Conservation (phyloP, 1,284 basidiomycete genomes). For the Phylloboletellus chloephorus region DNA sequence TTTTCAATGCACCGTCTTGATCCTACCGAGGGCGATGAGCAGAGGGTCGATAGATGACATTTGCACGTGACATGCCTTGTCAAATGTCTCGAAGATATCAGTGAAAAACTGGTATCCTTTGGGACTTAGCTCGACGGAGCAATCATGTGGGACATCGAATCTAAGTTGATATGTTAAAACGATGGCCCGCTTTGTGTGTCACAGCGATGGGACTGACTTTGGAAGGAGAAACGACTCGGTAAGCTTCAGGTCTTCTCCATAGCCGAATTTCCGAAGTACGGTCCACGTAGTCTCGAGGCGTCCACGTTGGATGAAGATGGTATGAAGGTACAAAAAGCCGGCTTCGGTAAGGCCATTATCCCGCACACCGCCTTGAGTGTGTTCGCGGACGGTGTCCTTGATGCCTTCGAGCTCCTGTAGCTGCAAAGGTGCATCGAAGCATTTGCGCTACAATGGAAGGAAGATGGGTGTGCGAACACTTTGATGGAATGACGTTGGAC, state of each 20-base stretch:
- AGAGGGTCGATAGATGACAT: neutral
- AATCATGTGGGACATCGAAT: constrained; percentile 90
- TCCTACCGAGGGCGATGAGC: constrained; percentile 52
- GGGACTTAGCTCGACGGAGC: constrained; percentile 91
- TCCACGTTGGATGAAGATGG: constrained; percentile 95
- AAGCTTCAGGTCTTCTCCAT: constrained; percentile 88
- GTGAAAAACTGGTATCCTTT: constrained; percentile 96
- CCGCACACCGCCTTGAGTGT: constrained; percentile 62
- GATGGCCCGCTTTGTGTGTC: constrained; percentile 10
- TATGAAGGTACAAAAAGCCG: constrained; percentile 94
- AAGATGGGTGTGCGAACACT: constrained; percentile 4
- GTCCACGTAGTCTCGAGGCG: constrained; percentile 98
- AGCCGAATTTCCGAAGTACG: constrained; percentile 91
- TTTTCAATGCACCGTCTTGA: constrained; percentile 88
- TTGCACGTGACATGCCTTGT: constrained; percentile 57
- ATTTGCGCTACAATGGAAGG: constrained; percentile 63
- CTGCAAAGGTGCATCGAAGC: constrained; percentile 92
- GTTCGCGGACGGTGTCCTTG: constrained; percentile 76
- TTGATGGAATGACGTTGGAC: constrained; percentile 16
- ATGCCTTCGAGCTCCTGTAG: constrained; percentile 90
- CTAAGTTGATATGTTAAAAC: constrained; percentile 36
- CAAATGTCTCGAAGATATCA: constrained; percentile 94
- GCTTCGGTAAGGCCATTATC: constrained; percentile 84
- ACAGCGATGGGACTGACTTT: constrained; percentile 47
- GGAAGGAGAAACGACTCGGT: constrained; percentile 85